Percentiles rank a stretch among this genome's conserved stretches.
Conservation (phyloP, 2,329 filamentous ascomycete genomes). For the Didymella sp. region DNA sequence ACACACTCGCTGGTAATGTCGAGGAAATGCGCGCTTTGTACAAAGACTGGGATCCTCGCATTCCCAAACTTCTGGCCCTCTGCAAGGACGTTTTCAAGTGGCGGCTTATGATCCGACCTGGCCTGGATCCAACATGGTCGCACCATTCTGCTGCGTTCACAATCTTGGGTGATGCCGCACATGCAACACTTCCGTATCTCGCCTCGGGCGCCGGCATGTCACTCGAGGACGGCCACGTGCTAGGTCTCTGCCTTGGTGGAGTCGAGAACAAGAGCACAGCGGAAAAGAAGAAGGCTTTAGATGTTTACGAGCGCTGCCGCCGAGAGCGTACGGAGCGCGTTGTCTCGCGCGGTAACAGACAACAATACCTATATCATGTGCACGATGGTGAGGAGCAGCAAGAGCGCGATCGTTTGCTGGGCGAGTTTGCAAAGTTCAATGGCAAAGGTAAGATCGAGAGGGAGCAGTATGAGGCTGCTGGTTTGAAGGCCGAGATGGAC, state of each 20-base stretch:
- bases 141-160: conserved; percentile 64
- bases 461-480: conserved; percentile 28
- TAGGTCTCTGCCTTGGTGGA: conserved; percentile 62
- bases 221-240: conserved; percentile 65
- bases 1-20: conserved; percentile 59
- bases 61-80: conserved; percentile 62
- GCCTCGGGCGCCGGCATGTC: conserved; percentile 66
- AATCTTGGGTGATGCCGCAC: conserved; percentile 68
- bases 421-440: conserved; percentile 39
- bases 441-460: conserved; percentile 32
- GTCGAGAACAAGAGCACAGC: conserved; percentile 50
- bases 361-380: conserved; percentile 68
- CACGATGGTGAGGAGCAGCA: conserved; percentile 64
- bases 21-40: conserved; percentile 63
- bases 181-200: conserved; percentile 70
- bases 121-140: conserved; percentile 63
- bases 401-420: conserved; percentile 56
- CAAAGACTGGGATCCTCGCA: conserved; percentile 64
- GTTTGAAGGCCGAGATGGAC: conserved; percentile 37
- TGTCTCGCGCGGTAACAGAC: conserved; percentile 65
- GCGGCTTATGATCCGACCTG: conserved; percentile 64
- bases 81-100: conserved; percentile 68
- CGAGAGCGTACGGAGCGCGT: conserved; percentile 66
- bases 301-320: conserved; percentile 65
- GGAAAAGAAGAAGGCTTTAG: conserved; percentile 49